phyloP scores from a whole-genome alignment of 495 filamentous ascomycete species.

The Daldinia grandis region DNA sequence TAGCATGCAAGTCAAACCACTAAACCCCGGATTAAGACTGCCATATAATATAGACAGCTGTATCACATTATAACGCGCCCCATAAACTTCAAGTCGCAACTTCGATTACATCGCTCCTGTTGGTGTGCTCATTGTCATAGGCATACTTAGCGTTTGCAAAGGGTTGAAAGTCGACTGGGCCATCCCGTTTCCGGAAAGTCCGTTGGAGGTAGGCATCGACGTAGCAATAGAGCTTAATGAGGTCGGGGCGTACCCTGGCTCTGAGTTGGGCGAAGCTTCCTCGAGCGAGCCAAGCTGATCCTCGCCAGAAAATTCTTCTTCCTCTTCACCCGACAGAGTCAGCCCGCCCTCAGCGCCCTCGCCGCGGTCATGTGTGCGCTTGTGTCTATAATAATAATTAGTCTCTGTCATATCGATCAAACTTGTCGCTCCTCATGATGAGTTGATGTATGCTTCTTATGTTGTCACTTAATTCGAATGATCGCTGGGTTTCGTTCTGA shows the following conservation, averaged over 20 bases:
- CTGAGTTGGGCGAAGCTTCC: conserved; percentile 74
- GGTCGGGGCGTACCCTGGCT: conserved; percentile 59
- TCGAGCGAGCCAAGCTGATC: conserved; percentile 79
- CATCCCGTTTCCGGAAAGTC: conserved; percentile 44
- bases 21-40: conserved; percentile 23
- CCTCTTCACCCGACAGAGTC: conserved; percentile 74
- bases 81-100: background rate
- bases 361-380: conserved; percentile 88
- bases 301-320: conserved; percentile 72
- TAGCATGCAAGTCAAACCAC: conserved; percentile 35
- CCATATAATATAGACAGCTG: conserved; percentile 20
- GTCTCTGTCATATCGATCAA: conserved; percentile 28
- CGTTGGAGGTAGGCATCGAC: conserved; percentile 43
- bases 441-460: conserved; percentile 46
- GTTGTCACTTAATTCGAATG: conserved; percentile 42
- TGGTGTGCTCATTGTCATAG: conserved; percentile 63
- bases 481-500: conserved; percentile 34
- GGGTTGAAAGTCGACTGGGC: conserved; percentile 55
- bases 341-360: conserved; percentile 75
- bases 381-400: conserved; percentile 71
- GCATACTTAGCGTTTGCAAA: conserved; percentile 63
- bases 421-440: conserved; percentile 44
- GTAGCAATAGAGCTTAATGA: conserved; percentile 54
- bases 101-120: conserved; percentile 39
- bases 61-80: conserved; percentile 22